Base-by-base conservation (phyloP, 805 yeast species). In the Ogataea zsoltii region DNA sequence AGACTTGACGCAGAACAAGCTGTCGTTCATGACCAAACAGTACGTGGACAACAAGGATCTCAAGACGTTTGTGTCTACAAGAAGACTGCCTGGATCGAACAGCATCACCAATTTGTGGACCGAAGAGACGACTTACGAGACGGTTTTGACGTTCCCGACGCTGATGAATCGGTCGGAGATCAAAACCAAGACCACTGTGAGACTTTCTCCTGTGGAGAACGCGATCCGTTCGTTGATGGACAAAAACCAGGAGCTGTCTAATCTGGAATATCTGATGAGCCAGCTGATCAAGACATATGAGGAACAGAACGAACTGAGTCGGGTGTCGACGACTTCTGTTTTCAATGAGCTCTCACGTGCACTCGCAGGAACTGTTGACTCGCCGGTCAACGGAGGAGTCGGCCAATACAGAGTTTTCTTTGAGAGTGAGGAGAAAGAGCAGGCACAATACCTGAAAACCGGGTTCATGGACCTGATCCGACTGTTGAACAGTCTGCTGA, bases 301-400 rank as follows among this genome's bases (percentile, higher is more conserved):
- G 39, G 59, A 71, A 5, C 25, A 21, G 25, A 21, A 21, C 2
- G 53, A 56, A 16, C 40, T 56, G 31, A 34, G 41, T 16, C 44
- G 55, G 5, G 54, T 63, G 33, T 47, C 66, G 5, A 50, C 61
- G 5, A 51, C 58, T 28, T 66, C 81, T 0, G 62, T 77, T 23
- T 82, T 83, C 61, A 75, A 76, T 53, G 88, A 82, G 58, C 67
- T 86, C 49, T 82, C 91, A 5, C 72, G 92, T 63, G 80, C 80
- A 57, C 68, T 84, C 44, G 77, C 88, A 2, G 96, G 96, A 34
- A 87, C 96, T 0, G 91, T 90, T 44, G 96, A 88, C 61, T 81
- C 96, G 0, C 96, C 96, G 3, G 92, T 89, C 5, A 89, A 89
- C 61, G 97, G 97, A 29, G 97, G 97, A 46, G 87, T 89, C 51